These are phyloP conservation scores for Suhomyces pyralidae DNA, from an alignment of 805 yeast species.

Conservation along the genomic window DNA sequence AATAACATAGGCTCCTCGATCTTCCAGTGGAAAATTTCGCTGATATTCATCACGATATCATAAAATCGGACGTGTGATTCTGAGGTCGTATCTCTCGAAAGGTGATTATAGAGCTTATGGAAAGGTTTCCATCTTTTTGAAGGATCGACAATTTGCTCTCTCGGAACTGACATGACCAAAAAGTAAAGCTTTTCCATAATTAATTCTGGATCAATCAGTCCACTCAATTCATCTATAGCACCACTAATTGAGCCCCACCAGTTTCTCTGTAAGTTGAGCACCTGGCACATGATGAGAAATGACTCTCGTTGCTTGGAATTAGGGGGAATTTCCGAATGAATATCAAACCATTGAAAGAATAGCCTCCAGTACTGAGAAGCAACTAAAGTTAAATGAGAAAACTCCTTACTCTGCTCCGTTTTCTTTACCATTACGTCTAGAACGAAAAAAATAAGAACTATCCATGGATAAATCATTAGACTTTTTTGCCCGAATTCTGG, in stretches of 20 bases:
- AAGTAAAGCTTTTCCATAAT: constrained; percentile 17
- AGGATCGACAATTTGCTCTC: background rate
- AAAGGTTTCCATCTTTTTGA: constrained; percentile 24
- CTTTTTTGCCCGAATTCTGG: background rate
- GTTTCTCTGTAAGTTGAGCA: constrained; percentile 11
- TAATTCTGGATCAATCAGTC: constrained; percentile 7
- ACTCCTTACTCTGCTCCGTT: background rate
- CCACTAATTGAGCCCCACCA: constrained; percentile 28
- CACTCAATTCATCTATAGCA: constrained; percentile 14
- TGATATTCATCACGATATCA: constrained; percentile 25
- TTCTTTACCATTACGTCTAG: background rate
- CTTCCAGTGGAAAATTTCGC: constrained; percentile 27
- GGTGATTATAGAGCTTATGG: constrained; percentile 17
- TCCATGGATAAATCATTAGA: constrained; percentile 16
- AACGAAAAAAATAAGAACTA: constrained; percentile 10
- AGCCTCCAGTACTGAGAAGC: constrained; percentile 8
- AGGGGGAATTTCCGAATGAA: constrained; percentile 5
- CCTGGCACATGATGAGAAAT: constrained; percentile 16
- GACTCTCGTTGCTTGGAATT: constrained; percentile 16
- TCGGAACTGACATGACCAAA: constrained; percentile 15
- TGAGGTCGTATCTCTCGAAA: constrained; percentile 14
- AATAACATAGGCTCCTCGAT: constrained; percentile 33
- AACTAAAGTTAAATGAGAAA: background rate
- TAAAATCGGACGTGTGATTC: constrained; percentile 22
- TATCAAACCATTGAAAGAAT: constrained; percentile 11